Evolutionary conservation across 2,329 filamentous ascomycete species (phyloP).

Genomic region (Penicillium sp.): DNA sequence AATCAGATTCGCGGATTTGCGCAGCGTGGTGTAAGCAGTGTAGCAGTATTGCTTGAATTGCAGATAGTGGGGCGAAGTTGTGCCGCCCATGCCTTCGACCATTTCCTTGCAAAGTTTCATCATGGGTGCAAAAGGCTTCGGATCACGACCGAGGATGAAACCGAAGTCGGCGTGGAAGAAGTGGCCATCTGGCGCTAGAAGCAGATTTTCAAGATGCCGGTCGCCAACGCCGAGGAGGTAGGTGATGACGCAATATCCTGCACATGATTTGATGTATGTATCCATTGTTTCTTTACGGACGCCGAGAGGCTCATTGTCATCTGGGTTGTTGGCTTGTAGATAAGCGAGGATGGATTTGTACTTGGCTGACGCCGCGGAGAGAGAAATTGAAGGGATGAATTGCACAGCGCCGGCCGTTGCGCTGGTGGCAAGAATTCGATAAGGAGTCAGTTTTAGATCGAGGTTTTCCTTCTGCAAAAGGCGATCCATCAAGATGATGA

Average conservation of each 20-base stretch:
- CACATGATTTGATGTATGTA: constrained; percentile 92
- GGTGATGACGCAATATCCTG: constrained; percentile 97
- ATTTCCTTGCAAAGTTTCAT: constrained; percentile 98
- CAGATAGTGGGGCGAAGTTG: constrained; percentile 74
- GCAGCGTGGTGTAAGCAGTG: constrained; percentile 84
- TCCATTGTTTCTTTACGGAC: constrained; percentile 92
- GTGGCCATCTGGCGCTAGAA: constrained; percentile 83
- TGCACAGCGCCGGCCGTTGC: constrained; percentile 87
- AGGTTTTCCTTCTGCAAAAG: constrained; percentile 93
- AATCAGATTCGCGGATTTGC: constrained; percentile 87
- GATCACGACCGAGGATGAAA: constrained; percentile 94
- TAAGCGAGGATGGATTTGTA: constrained; percentile 80
- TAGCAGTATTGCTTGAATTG: constrained; percentile 96
- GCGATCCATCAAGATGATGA: constrained; percentile 97
- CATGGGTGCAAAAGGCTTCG: constrained; percentile 92
- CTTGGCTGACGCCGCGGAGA: constrained; percentile 79
- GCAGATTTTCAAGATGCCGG: constrained; percentile 90
- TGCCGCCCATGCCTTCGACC: constrained; percentile 97
- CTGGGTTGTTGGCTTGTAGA: constrained; percentile 84
- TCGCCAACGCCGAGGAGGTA: constrained; percentile 97
- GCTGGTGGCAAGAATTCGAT: constrained; percentile 92
- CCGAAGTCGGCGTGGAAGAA: constrained; percentile 99
- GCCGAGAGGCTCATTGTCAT: constrained; percentile 75
- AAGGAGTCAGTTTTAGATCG: constrained; percentile 90
- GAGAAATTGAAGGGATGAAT: constrained; percentile 81